phyloP scores from a whole-genome alignment of 2,329 filamentous ascomycete genomes.

The Thielaviopsis euricoi region DNA sequence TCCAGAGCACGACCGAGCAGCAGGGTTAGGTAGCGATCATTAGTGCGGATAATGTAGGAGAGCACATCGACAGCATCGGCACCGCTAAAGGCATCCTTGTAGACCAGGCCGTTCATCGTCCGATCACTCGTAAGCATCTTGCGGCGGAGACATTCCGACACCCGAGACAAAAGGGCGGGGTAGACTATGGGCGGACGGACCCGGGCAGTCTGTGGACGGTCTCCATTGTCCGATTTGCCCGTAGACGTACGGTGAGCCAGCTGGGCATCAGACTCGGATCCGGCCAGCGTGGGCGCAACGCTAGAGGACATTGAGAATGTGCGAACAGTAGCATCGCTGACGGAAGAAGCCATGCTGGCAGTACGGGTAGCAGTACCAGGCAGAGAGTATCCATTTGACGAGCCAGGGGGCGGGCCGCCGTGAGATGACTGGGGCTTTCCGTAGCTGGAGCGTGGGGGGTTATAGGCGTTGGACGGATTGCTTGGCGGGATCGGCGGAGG shows the following conservation, averaged over 20 bases:
- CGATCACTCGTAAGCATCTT: conserved; percentile 74
- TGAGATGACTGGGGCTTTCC: conserved; percentile 18
- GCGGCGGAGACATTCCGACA: conserved; percentile 82
- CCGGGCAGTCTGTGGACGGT: conserved; percentile 41
- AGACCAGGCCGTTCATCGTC: conserved; percentile 91
- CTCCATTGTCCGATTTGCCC: conserved; percentile 36
- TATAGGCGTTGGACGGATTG: conserved; percentile 6
- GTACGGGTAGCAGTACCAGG: conserved; percentile 40
- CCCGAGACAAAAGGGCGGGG: conserved; percentile 80
- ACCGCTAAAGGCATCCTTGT: conserved; percentile 93
- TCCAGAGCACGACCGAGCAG: conserved; percentile 82
- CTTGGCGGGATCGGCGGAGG: conserved; percentile 2
- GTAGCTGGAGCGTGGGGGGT: conserved; percentile 18
- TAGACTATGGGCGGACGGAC: conserved; percentile 75
- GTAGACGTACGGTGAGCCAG: conserved; percentile 40
- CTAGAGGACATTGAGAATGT: conserved; percentile 92
- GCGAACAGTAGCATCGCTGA: conserved; percentile 32
- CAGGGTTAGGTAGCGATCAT: conserved; percentile 82
- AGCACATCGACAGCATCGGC: conserved; percentile 91
- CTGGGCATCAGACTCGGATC: conserved; percentile 40
- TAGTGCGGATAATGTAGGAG: conserved; percentile 92
- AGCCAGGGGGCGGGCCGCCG: conserved; percentile 16
- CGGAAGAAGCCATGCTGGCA: conserved; percentile 45
- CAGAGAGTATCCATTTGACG: conserved; percentile 25
- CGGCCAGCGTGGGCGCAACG: conserved; percentile 50